Percentiles rank a stretch among this genome's conserved stretches.
These are phyloP conservation scores for Barnettozyma californica DNA, from an alignment of 805 yeast genomes.

Conservation along the genomic window DNA sequence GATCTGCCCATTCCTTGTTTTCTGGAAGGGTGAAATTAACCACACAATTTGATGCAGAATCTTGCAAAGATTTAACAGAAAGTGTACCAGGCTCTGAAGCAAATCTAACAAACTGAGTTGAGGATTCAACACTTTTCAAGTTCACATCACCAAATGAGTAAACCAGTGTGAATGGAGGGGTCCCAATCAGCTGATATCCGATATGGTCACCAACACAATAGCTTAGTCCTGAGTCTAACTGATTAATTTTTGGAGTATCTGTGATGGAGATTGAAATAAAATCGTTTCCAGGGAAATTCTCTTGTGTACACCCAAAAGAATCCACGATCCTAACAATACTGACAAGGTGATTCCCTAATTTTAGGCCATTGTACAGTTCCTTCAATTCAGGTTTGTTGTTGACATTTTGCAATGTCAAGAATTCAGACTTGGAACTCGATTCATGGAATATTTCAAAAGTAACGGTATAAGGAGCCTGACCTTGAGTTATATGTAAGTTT, in stretches of 20 bases:
- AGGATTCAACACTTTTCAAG: slow-evolving; percentile 50
- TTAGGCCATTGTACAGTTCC: slow-evolving; percentile 45
- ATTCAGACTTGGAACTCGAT: slow-evolving; percentile 47
- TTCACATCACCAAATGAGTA: slow-evolving; percentile 65
- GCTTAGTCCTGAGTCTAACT: slow-evolving; percentile 37
- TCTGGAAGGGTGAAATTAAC: slow-evolving; percentile 48
- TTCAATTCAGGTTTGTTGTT: slow-evolving; percentile 33
- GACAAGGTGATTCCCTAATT: slow-evolving; percentile 67
- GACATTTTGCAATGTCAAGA: slow-evolving; percentile 40
- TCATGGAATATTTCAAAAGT: slow-evolving; percentile 57
- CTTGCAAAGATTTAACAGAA: slow-evolving; percentile 61
- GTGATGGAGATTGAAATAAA: slow-evolving; percentile 56
- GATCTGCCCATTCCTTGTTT: slow-evolving; percentile 28
- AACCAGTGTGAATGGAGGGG: slow-evolving; percentile 70
- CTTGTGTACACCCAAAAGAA: slow-evolving; percentile 60
- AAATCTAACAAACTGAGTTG: slow-evolving; percentile 53
- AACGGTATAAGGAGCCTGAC: slow-evolving; percentile 57
- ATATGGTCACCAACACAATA: slow-evolving; percentile 94
- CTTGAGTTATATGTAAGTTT: slow-evolving; percentile 46
- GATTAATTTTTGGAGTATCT: slow-evolving; percentile 66
- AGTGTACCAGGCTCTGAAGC: slow-evolving; percentile 83
- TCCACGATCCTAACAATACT: slow-evolving; percentile 57
- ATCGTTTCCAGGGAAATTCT: slow-evolving; percentile 37
- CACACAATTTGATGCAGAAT: slow-evolving; percentile 67
- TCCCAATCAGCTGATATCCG: slow-evolving; percentile 68